Evolutionary conservation across 495 filamentous ascomycete genomes (phyloP).

Genomic region (Neurospora cerealis): DNA sequence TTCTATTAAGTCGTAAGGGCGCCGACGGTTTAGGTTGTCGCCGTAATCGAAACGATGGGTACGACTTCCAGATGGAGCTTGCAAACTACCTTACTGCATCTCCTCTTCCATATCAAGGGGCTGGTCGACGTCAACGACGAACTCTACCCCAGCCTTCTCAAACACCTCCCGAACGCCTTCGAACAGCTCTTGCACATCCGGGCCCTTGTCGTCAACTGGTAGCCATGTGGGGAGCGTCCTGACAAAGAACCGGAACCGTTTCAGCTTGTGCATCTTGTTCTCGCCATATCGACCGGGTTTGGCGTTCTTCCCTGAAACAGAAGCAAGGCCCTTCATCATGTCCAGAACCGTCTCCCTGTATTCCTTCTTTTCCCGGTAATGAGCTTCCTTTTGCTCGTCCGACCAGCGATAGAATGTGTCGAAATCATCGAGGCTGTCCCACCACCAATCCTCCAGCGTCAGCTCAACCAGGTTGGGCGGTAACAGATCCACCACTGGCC

Average conservation of each 20-base stretch:
- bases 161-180: constrained; percentile 7
- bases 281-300: neutral
- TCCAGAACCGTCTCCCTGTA: constrained; percentile 15
- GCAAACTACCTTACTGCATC: neutral
- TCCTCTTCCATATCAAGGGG: neutral
- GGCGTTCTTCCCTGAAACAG: neutral
- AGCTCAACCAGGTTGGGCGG: constrained; percentile 23
- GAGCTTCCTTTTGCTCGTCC: constrained; percentile 3
- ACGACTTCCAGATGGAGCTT: neutral
- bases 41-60: no score
- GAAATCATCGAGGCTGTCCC: constrained; percentile 9
- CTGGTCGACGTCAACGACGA: constrained; percentile 7
- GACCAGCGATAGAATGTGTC: constrained; percentile 12
- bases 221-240: constrained; percentile 23
- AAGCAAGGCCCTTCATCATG: constrained; percentile 15
- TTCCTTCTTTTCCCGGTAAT: constrained; percentile 11
- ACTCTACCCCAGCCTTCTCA: constrained; percentile 13
- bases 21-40: no score
- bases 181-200: constrained; percentile 3
- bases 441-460: constrained; percentile 26
- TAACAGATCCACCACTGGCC: constrained; percentile 13
- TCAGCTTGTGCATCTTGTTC: constrained; percentile 4
- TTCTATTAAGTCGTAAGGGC: no score
- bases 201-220: constrained; percentile 4
- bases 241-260: constrained; percentile 15